Conservation (phyloP, 768 basidiomycete species). For the Agaricus subrufescens region DNA sequence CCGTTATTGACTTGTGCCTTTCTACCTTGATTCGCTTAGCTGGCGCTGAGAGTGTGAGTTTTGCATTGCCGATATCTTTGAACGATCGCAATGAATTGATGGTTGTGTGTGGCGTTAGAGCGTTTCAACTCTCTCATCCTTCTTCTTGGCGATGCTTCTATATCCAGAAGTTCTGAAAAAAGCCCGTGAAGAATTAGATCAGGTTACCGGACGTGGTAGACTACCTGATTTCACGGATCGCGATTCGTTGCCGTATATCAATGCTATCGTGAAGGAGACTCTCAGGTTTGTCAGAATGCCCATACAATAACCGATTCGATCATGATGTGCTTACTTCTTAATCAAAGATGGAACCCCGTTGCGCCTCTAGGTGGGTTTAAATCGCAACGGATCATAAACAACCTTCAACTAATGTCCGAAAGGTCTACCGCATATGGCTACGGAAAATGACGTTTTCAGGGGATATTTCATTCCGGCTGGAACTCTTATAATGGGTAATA, state of each 20-base stretch:
- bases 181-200: conserved; percentile 27
- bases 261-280: conserved; percentile 36
- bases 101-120: conserved; percentile 18
- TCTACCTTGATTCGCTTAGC: conserved; percentile 18
- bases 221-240: conserved; percentile 25
- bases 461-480: conserved; percentile 42
- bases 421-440: conserved; percentile 34
- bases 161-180: conserved; percentile 28
- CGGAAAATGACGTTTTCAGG: conserved; percentile 37
- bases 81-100: background rate
- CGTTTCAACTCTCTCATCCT: conserved; percentile 27
- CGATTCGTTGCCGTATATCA: conserved; percentile 33
- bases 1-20: background rate
- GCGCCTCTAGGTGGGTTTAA: conserved; percentile 22
- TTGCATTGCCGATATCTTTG: background rate
- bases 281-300: conserved; percentile 20
- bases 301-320: background rate
- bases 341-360: conserved; percentile 25
- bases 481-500: conserved; percentile 37
- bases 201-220: conserved; percentile 23
- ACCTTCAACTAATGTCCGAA: background rate
- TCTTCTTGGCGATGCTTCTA: conserved; percentile 31
- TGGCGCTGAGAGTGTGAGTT: conserved; percentile 37
- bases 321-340: background rate
- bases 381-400: background rate